Conservation (phyloP, 2,329 filamentous ascomycete genomes). For the Hypoxylon sp. region DNA sequence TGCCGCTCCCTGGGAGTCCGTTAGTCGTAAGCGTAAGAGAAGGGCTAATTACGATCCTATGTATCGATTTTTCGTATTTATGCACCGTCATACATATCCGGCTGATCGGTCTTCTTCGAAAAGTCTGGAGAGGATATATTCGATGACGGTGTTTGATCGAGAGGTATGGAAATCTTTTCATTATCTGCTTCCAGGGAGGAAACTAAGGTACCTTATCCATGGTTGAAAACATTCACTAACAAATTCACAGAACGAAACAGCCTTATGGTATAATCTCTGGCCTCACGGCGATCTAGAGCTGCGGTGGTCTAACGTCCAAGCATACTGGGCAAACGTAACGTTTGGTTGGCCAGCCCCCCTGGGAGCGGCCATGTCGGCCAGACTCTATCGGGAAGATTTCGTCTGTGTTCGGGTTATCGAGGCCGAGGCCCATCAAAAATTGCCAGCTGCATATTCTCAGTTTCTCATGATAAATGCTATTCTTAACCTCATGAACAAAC, state of each 20-base stretch:
- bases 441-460: no score
- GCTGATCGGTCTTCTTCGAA: no score
- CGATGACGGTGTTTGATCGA: neutral
- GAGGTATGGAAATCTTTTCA: neutral
- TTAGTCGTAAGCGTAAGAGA: no score
- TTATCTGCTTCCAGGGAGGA: no score
- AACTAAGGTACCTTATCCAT: neutral
- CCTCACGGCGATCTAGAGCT: neutral
- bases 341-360: no score
- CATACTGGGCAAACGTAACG: neutral
- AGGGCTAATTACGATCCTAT: neutral
- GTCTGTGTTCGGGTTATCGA: no score
- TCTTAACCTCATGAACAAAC: no score
- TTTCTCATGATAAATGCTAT: no score
- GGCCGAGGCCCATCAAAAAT: no score
- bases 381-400: no score
- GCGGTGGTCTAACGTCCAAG: neutral
- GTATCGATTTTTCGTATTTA: constrained; percentile 2
- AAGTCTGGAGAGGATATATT: neutral
- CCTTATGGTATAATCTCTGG: neutral
- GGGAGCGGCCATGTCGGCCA: no score
- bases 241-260: neutral
- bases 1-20: neutral
- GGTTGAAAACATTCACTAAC: neutral
- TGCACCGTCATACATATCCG: neutral